These are phyloP conservation scores for Cercospora brassicicola DNA, from an alignment of 2,329 filamentous ascomycete species.

Conservation along the genomic window DNA sequence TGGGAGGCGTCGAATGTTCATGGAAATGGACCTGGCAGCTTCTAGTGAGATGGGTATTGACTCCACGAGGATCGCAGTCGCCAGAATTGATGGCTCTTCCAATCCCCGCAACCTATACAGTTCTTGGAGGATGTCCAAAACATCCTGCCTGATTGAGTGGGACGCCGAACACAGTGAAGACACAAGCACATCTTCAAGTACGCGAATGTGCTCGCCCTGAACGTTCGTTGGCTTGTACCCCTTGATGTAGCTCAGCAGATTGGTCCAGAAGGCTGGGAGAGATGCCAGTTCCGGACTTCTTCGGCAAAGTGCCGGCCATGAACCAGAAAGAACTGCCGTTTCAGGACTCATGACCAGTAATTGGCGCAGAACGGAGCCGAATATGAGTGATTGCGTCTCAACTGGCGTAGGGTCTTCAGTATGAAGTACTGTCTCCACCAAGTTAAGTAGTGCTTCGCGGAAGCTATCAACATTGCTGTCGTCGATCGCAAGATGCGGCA, in stretches of 20 bases:
- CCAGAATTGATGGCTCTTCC: conserved; percentile 55
- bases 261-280: conserved; percentile 33
- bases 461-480: conserved; percentile 11
- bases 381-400: conserved; percentile 21
- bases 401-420: background rate
- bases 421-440: conserved; percentile 22
- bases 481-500: conserved; percentile 24
- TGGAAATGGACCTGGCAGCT: conserved; percentile 73
- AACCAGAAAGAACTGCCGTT: background rate
- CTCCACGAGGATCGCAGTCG: conserved; percentile 75
- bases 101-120: conserved; percentile 55
- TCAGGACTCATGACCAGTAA: conserved; percentile 19
- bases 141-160: conserved; percentile 70
- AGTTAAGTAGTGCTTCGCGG: background rate
- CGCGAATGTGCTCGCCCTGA: conserved; percentile 54
- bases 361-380: conserved; percentile 27
- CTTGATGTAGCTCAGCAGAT: conserved; percentile 28
- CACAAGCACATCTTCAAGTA: conserved; percentile 65
- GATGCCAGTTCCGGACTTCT: conserved; percentile 19
- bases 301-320: conserved; percentile 28
- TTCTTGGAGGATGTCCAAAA: conserved; percentile 68
- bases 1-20: conserved; percentile 79
- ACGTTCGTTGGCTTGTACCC: conserved; percentile 15
- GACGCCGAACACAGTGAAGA: conserved; percentile 74
- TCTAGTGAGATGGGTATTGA: conserved; percentile 75